phyloP scores from a whole-genome alignment of 1,284 basidiomycete species.

The Rhodofomes roseus region DNA sequence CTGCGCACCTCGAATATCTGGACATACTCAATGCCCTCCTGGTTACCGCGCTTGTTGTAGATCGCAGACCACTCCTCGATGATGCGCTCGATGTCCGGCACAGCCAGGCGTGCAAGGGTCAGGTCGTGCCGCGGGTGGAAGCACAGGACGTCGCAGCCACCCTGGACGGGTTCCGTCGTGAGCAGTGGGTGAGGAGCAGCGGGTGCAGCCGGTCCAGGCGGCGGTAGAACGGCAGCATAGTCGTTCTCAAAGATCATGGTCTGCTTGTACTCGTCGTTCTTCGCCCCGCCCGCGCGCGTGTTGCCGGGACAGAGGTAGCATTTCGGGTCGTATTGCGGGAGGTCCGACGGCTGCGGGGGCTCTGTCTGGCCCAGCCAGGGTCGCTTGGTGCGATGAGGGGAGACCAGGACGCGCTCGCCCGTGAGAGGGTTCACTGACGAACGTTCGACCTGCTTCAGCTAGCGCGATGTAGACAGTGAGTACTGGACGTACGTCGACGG shows the following conservation, averaged over 20 bases:
- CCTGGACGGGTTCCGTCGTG: constrained; percentile 69
- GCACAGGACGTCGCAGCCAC: constrained; percentile 86
- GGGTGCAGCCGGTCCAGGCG: constrained; percentile 47
- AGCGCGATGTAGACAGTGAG: background rate
- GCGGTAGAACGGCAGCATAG: constrained; percentile 77
- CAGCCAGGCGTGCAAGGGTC: constrained; percentile 75
- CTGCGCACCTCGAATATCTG: constrained; percentile 82
- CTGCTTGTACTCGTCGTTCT: constrained; percentile 67
- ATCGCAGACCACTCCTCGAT: constrained; percentile 77
- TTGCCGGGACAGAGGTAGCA: constrained; percentile 96
- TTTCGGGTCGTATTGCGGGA: constrained; percentile 71
- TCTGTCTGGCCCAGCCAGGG: constrained; percentile 88
- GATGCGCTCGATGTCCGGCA: constrained; percentile 63
- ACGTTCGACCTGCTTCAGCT: background rate
- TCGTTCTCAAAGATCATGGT: constrained; percentile 85
- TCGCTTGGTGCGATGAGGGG: constrained; percentile 79
- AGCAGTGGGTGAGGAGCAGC: constrained; percentile 60
- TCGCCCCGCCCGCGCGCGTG: constrained; percentile 68
- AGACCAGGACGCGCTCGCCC: constrained; percentile 78
- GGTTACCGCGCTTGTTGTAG: constrained; percentile 57
- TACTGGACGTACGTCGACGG: constrained; percentile 53
- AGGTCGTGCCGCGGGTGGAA: constrained; percentile 91
- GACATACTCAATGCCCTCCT: constrained; percentile 74
- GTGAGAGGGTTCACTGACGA: constrained; percentile 72
- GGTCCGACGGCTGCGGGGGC: constrained; percentile 44